Percentiles rank a stretch among this genome's conserved stretches.
These are phyloP conservation scores for Yamadazyma triangularis DNA, from an alignment of 1,139 yeast species.

Conservation along the genomic window DNA sequence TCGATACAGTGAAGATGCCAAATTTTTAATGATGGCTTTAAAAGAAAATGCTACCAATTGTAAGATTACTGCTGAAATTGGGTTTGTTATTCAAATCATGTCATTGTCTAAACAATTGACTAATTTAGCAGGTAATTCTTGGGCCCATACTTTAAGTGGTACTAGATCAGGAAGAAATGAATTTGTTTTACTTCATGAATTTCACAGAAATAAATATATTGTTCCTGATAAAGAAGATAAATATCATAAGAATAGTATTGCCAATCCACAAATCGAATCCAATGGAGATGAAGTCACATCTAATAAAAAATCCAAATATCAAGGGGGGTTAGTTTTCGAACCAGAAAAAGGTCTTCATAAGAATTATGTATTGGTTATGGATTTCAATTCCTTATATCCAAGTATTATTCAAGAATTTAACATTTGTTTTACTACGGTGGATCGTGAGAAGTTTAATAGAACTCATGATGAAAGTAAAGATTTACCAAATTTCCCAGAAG, in stretches of 20 bases:
- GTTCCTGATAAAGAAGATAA: conserved; percentile 82
- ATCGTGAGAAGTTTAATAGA: conserved; percentile 50
- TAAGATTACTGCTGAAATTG: conserved; percentile 69
- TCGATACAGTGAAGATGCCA: conserved; percentile 64
- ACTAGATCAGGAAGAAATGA: conserved; percentile 97
- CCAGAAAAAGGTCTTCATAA: conserved; percentile 95
- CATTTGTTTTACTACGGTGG: conserved; percentile 95
- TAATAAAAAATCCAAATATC: conserved; percentile 76
- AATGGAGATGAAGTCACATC: conserved; percentile 48
- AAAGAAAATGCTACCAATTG: conserved; percentile 68
- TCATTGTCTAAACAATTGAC: conserved; percentile 91
- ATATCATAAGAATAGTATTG: conserved; percentile 41
- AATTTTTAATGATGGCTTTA: conserved; percentile 62
- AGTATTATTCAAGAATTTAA: conserved; percentile 96
- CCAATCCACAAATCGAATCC: conserved; percentile 33
- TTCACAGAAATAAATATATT: conserved; percentile 71
- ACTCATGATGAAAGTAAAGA: conserved; percentile 56
- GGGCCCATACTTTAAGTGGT: conserved; percentile 94
- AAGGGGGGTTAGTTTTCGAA: conserved; percentile 96
- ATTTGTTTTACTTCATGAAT: conserved; percentile 88
- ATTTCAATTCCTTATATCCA: conserved; percentile 95
- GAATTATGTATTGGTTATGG: conserved; percentile 89
- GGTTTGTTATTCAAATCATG: conserved; percentile 77
- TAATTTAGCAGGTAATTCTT: conserved; percentile 92
- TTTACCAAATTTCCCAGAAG: conserved; percentile 67